phyloP scores from a whole-genome alignment of 2,329 filamentous ascomycete species.

The Neofusicoccum cordaticola region DNA sequence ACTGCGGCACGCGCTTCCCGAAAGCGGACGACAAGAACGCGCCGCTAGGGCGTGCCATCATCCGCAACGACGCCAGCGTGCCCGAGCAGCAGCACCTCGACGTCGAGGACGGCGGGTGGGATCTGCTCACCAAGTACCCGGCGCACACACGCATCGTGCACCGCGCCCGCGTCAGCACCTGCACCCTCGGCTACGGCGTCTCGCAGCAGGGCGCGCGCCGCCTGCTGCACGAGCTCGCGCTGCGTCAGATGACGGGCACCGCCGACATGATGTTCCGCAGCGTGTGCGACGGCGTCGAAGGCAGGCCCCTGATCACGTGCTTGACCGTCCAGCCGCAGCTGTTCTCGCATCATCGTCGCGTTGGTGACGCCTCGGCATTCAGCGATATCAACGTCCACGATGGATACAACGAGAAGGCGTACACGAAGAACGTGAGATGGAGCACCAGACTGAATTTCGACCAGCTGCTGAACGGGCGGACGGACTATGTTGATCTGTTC shows the following conservation, averaged over 20 bases:
- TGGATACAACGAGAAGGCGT: constrained; percentile 18
- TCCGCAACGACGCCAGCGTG: constrained; percentile 23
- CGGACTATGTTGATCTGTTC: constrained; percentile 15
- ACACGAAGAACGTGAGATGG: constrained; percentile 25
- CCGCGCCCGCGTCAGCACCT: constrained; percentile 16
- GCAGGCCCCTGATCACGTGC: constrained; percentile 21
- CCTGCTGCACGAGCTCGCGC: constrained; percentile 27
- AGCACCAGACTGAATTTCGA: constrained; percentile 27
- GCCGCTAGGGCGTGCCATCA: constrained; percentile 23
- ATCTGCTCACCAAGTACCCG: constrained; percentile 17
- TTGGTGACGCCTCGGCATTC: constrained; percentile 6
- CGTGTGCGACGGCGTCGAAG: constrained; percentile 28
- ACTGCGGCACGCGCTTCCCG: constrained; percentile 30
- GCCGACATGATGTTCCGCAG: constrained; percentile 35
- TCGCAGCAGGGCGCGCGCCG: constrained; percentile 24
- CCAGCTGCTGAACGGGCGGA: constrained; percentile 22
- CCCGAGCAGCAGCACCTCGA: constrained; percentile 24
- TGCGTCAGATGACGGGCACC: constrained; percentile 23
- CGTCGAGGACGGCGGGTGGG: constrained; percentile 20
- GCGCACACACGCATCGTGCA: constrained; percentile 20
- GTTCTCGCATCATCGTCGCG: constrained; percentile 24
- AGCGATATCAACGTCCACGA: constrained; percentile 27
- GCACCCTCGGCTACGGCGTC: constrained; percentile 20
- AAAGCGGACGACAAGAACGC: background rate
- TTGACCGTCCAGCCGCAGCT: constrained; percentile 28